Conservation (phyloP, 345 rosid species). For the Syzygium aqueum region DNA sequence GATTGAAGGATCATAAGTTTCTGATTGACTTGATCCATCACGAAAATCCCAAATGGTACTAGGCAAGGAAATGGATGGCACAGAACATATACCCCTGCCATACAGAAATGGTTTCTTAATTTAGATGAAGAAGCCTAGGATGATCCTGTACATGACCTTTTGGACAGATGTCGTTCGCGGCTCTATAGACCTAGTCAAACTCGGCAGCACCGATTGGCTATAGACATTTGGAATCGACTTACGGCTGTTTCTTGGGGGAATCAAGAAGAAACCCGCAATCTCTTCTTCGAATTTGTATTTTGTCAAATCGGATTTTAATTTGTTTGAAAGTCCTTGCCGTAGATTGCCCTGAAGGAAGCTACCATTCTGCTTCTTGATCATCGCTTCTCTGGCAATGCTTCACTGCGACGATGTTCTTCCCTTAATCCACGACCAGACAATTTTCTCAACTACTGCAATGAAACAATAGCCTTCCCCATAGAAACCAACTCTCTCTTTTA, state of each 20-base stretch:
- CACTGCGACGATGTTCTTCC: neutral
- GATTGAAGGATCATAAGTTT: neutral
- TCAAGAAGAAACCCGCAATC: neutral
- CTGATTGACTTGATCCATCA: neutral
- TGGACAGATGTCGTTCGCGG: neutral
- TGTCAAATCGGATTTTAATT: neutral
- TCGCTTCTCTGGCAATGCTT: neutral
- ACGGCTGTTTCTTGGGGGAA: neutral
- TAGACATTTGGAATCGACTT: neutral
- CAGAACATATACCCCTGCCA: accelerated
- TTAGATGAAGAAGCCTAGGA: neutral
- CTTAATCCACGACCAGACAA: neutral
- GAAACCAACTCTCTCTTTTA: neutral
- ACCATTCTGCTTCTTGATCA: neutral
- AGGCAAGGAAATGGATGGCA: neutral
- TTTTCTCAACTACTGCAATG: neutral
- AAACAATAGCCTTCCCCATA: neutral
- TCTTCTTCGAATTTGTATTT: neutral
- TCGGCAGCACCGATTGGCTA: neutral
- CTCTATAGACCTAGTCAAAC: neutral
- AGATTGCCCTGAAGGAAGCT: neutral
- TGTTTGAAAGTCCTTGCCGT: neutral
- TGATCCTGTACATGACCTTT: neutral
- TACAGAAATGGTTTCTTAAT: accelerated
- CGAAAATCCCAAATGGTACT: neutral